These are phyloP conservation scores for Pseudogymnoascus sp. DNA, from an alignment of 2,329 filamentous ascomycete genomes.

Conservation along the genomic window DNA sequence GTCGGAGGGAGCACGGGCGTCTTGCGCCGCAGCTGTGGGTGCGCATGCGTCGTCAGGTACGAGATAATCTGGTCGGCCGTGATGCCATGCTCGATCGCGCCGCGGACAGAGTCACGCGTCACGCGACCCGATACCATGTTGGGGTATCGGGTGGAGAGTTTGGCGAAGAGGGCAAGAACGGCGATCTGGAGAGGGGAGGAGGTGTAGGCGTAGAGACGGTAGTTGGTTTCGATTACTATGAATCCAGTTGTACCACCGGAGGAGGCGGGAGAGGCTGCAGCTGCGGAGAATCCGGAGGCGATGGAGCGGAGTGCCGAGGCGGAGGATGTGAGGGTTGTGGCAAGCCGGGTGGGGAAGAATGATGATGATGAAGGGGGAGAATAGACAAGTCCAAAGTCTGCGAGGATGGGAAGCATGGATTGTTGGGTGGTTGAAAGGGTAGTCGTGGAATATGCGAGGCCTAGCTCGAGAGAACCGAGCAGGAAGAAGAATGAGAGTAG, in stretches of 20 bases:
- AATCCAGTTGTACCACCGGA: conserved; percentile 56
- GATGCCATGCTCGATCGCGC: conserved; percentile 84
- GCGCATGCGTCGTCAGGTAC: conserved; percentile 86
- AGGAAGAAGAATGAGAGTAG: conserved; percentile 96
- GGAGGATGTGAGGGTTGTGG: conserved; percentile 81
- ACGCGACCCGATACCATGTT: conserved; percentile 91
- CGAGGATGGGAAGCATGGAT: conserved; percentile 83
- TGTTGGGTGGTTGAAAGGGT: conserved; percentile 75
- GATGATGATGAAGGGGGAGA: conserved; percentile 54
- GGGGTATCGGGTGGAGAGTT: conserved; percentile 82
- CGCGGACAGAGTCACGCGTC: conserved; percentile 79
- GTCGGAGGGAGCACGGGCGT: conserved; percentile 80
- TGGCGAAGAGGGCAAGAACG: conserved; percentile 82
- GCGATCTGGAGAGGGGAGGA: conserved; percentile 90
- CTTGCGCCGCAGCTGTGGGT: conserved; percentile 77
- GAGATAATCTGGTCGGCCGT: conserved; percentile 92
- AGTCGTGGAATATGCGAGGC: conserved; percentile 80
- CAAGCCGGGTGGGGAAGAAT: conserved; percentile 86
- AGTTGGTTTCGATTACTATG: conserved; percentile 97
- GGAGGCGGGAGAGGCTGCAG: conserved; percentile 32
- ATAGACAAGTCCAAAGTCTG: conserved; percentile 90
- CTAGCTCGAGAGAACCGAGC: conserved; percentile 85
- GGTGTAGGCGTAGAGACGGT: conserved; percentile 95
- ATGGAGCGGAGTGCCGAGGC: conserved; percentile 63
- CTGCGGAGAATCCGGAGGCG: conserved; percentile 61